Conservation (phyloP, 1,139 yeast genomes). For the Geotrichum candidum region DNA sequence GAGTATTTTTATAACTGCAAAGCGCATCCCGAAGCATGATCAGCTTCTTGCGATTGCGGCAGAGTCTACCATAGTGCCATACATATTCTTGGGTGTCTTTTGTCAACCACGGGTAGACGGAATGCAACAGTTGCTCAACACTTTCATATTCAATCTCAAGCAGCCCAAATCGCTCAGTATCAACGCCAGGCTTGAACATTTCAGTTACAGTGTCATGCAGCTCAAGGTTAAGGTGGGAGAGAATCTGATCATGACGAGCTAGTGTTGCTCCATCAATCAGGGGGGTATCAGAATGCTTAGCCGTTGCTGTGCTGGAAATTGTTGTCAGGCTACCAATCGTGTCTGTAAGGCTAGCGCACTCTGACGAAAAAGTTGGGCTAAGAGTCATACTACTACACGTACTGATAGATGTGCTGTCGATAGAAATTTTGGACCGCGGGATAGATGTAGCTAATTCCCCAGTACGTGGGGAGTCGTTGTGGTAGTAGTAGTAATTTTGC, state of each 20-base stretch:
- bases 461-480: not conserved
- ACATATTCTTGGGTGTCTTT: slow-evolving; percentile 21
- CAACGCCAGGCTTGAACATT: slow-evolving; percentile 26
- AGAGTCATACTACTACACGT: not conserved
- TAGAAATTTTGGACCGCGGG: not conserved
- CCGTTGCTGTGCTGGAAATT: slow-evolving; percentile 1
- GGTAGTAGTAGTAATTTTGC: not conserved
- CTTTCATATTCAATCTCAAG: slow-evolving; percentile 23
- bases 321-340: not conserved
- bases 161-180: slow-evolving; percentile 28
- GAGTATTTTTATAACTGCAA: not conserved
- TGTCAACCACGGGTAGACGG: slow-evolving; percentile 23
- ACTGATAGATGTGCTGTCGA: not conserved
- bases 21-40: slow-evolving; percentile 11
- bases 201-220: slow-evolving; percentile 24
- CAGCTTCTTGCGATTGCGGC: slow-evolving; percentile 26
- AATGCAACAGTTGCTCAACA: slow-evolving; percentile 24
- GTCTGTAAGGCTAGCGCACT: not conserved
- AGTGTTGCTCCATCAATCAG: slow-evolving; percentile 2
- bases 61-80: slow-evolving; percentile 23
- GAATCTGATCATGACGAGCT: slow-evolving; percentile 23
- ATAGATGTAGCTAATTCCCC: not conserved
- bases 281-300: slow-evolving; percentile 11
- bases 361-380: not conserved
- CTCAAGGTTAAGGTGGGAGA: slow-evolving; percentile 23